Evolutionary conservation across 2,329 filamentous ascomycete genomes (phyloP).

Genomic region (Arthrobotrys entomopaga): DNA sequence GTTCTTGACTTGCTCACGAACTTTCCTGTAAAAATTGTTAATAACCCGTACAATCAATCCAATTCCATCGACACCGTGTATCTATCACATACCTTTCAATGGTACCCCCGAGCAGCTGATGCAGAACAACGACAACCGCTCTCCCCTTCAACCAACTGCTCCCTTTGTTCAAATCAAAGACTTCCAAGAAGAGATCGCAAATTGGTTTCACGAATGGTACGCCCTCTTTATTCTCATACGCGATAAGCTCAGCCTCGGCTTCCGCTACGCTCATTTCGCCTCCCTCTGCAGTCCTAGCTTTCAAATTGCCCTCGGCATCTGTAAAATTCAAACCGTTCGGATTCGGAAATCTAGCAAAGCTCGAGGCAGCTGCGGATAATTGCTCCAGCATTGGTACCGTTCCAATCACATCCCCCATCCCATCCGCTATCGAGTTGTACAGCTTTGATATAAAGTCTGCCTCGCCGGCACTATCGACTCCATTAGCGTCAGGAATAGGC

Average conservation of each 20-base stretch:
- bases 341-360: slow-evolving; percentile 42
- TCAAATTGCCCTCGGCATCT: slow-evolving; percentile 69
- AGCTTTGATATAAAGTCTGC: slow-evolving; percentile 88
- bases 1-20: slow-evolving; percentile 81
- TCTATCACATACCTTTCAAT: slow-evolving; percentile 77
- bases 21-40: slow-evolving; percentile 67
- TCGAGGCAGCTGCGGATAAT: slow-evolving; percentile 69
- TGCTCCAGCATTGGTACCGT: slow-evolving; percentile 97
- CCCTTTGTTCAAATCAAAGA: slow-evolving; percentile 91
- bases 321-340: slow-evolving; percentile 23
- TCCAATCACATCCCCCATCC: slow-evolving; percentile 96
- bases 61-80: background rate
- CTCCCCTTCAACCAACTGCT: slow-evolving; percentile 97
- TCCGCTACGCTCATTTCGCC: slow-evolving; percentile 65
- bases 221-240: slow-evolving; percentile 87
- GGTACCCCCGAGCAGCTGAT: slow-evolving; percentile 93
- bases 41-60: background rate
- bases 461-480: slow-evolving; percentile 69
- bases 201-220: slow-evolving; percentile 99
- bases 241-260: slow-evolving; percentile 91
- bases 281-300: slow-evolving; percentile 64
- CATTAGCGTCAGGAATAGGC: slow-evolving; percentile 61
- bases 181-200: slow-evolving; percentile 94
- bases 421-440: slow-evolving; percentile 96
- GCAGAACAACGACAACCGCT: slow-evolving; percentile 93